These are phyloP conservation scores for Magnolia sinica DNA, from an alignment of 164 flowering plant genomes.

Conservation along the genomic window DNA sequence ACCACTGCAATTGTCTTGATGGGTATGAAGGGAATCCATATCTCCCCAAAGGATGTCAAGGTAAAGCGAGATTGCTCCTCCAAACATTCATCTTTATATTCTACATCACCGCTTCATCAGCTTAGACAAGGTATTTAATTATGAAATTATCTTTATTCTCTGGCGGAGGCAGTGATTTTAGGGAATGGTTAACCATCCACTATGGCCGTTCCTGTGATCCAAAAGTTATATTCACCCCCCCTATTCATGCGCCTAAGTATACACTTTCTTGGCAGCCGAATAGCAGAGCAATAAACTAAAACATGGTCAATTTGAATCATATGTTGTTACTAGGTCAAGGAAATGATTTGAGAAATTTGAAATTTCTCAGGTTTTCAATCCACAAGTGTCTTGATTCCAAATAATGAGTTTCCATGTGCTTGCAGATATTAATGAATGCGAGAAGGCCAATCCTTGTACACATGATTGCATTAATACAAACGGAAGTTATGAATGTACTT, in stretches of 20 bases:
- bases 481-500: neutral
- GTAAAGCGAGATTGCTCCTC: neutral
- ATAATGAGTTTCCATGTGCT: neutral
- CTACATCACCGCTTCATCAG: too few species aligned
- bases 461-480: neutral
- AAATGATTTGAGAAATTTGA: too few species aligned
- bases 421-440: constrained; percentile 1
- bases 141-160: neutral
- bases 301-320: too few species aligned
- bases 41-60: constrained; percentile 19
- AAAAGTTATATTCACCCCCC: too few species aligned
- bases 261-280: neutral
- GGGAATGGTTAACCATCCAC: neutral
- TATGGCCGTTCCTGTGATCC: neutral
- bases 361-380: too few species aligned
- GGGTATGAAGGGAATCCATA: constrained; percentile 25
- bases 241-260: too few species aligned
- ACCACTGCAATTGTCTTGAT: constrained; percentile 11
- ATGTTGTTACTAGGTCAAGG: neutral
- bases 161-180: neutral
- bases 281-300: neutral
- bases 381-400: neutral
- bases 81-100: neutral
- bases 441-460: neutral
- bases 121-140: too few species aligned